These are phyloP conservation scores for Grammothele lineata DNA, from an alignment of 768 basidiomycete species.

Conservation along the genomic window DNA sequence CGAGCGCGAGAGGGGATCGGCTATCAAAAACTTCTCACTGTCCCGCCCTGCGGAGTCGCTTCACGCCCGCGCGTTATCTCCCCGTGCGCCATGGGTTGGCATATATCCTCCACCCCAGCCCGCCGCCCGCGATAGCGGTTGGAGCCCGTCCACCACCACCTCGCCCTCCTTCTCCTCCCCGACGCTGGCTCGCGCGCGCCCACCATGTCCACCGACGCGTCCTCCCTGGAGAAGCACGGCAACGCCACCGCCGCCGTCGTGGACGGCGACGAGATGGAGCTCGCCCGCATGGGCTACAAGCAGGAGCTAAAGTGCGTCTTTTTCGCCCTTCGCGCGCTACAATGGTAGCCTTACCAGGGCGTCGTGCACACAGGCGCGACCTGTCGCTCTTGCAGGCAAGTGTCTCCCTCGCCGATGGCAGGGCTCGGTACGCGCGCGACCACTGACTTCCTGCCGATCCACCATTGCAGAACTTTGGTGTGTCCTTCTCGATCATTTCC, in stretches of 20 bases:
- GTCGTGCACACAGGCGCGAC: constrained; percentile 47
- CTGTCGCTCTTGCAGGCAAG: constrained; percentile 57
- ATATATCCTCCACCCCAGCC: not conserved
- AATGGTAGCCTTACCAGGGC: not conserved
- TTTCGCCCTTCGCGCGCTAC: not conserved
- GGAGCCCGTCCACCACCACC: constrained; percentile 1
- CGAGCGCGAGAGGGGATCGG: no score
- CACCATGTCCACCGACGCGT: constrained; percentile 10
- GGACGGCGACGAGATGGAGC: constrained; percentile 50
- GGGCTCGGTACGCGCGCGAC: no score
- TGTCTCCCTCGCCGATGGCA: not conserved
- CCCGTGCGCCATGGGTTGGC: not conserved
- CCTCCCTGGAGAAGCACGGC: constrained; percentile 9
- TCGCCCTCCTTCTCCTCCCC: not conserved
- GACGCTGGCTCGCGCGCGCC: not conserved
- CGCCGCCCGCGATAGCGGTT: not conserved
- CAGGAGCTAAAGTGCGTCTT: constrained; percentile 58
- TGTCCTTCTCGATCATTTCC: constrained; percentile 74
- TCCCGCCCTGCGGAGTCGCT: no score
- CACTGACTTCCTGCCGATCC: no score
- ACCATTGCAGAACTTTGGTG: constrained; percentile 71
- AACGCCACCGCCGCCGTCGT: not conserved
- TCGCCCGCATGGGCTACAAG: constrained; percentile 70
- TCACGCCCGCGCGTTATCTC: constrained; percentile 1
- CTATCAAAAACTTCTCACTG: no score